Conservation (phyloP, 1,284 basidiomycete species). For the Ustilago shanxiensis region DNA sequence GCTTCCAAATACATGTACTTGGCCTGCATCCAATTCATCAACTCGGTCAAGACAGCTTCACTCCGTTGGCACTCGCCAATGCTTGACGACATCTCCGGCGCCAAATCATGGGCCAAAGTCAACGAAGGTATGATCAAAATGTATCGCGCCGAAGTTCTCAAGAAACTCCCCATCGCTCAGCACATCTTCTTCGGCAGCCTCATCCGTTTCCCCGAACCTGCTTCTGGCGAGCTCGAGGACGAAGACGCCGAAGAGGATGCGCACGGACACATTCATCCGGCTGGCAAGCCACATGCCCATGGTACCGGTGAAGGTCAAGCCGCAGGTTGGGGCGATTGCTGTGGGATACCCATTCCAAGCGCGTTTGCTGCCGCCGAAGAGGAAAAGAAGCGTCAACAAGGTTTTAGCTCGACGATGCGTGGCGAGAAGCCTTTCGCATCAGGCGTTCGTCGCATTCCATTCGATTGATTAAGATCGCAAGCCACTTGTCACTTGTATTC, state of each 20-base stretch:
- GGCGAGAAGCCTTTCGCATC: conserved; percentile 42
- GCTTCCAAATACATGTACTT: conserved; percentile 96
- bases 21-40: conserved; percentile 95
- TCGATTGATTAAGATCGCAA: conserved; percentile 23
- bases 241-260: conserved; percentile 73
- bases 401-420: conserved; percentile 30
- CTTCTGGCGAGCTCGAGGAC: conserved; percentile 64
- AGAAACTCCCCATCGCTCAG: conserved; percentile 94
- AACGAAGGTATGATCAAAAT: conserved; percentile 99
- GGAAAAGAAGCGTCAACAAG: conserved; percentile 46
- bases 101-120: conserved; percentile 97
- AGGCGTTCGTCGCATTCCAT: conserved; percentile 45
- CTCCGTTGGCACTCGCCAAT: conserved; percentile 98
- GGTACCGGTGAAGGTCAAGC: conserved; percentile 72
- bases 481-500: background rate
- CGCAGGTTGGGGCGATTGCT: conserved; percentile 84
- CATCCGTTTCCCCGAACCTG: conserved; percentile 77
- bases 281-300: conserved; percentile 39
- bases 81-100: conserved; percentile 97
- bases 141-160: conserved; percentile 94
- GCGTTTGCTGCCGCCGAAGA: conserved; percentile 71
- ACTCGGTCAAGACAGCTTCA: conserved; percentile 92
- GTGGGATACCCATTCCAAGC: conserved; percentile 71
- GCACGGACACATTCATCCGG: conserved; percentile 75
- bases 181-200: conserved; percentile 94